These are phyloP conservation scores for Lepraria neglecta DNA, from an alignment of 495 filamentous ascomycete genomes.

Conservation along the genomic window DNA sequence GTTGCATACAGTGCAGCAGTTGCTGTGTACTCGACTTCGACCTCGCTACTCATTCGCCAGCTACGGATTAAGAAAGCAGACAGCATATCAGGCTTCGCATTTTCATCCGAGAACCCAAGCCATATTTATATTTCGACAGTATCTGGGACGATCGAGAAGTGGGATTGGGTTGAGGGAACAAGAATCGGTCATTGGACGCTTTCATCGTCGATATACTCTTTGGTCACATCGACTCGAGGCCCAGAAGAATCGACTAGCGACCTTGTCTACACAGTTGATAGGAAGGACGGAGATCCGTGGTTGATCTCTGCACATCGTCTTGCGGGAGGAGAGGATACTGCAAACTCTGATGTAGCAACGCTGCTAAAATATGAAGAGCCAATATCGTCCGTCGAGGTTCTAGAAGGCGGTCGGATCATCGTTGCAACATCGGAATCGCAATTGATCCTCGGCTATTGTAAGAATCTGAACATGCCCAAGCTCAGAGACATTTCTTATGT, in stretches of 20 bases:
- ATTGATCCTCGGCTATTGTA: constrained; percentile 22
- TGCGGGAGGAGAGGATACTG: constrained; percentile 7
- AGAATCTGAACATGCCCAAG: background rate
- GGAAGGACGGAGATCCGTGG: constrained; percentile 16
- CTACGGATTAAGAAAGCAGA: constrained; percentile 37
- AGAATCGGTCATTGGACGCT: constrained; percentile 41
- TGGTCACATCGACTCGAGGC: constrained; percentile 1
- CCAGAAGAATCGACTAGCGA: background rate
- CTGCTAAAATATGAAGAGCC: constrained; percentile 25
- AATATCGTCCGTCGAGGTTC: constrained; percentile 32
- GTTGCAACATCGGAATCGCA: constrained; percentile 29
- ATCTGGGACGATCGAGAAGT: constrained; percentile 57
- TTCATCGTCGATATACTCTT: constrained; percentile 16
- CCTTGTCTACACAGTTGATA: constrained; percentile 25
- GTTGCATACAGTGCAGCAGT: constrained; percentile 57
- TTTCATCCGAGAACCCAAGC: constrained; percentile 54
- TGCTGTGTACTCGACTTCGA: constrained; percentile 72
- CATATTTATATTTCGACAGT: constrained; percentile 65
- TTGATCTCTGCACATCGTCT: constrained; percentile 27
- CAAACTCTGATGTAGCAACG: constrained; percentile 19
- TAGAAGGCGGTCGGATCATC: constrained; percentile 37
- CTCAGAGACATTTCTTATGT: constrained; percentile 38
- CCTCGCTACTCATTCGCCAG: constrained; percentile 68
- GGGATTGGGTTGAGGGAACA: constrained; percentile 67
- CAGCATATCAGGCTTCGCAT: constrained; percentile 45